Evolutionary conservation across 1,139 yeast species (phyloP).

Genomic region (Geotrichum klebahnii): DNA sequence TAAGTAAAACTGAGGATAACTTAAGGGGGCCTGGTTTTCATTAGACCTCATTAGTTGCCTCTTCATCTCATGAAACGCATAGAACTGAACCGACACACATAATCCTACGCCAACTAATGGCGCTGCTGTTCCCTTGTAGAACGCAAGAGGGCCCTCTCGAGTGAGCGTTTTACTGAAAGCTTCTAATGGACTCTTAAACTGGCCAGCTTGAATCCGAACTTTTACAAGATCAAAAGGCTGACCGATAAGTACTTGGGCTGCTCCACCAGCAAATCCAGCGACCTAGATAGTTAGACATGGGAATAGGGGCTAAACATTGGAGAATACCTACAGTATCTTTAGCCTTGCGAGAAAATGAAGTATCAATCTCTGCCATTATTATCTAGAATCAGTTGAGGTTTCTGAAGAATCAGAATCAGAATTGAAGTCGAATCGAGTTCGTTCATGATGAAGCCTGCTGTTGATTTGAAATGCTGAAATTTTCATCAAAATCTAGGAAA

Average conservation of each 20-base stretch:
- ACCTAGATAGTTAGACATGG: conserved; percentile 23
- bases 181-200: conserved; percentile 47
- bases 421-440: too few species aligned
- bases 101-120: conserved; percentile 59
- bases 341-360: conserved; percentile 51
- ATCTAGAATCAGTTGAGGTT: background rate
- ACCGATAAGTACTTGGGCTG: conserved; percentile 70
- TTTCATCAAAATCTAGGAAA: too few species aligned
- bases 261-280: conserved; percentile 49
- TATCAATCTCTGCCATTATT: conserved; percentile 38
- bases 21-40: conserved; percentile 40
- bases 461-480: too few species aligned
- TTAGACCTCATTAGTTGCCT: conserved; percentile 46
- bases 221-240: conserved; percentile 72
- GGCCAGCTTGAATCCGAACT: conserved; percentile 59
- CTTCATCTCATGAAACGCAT: conserved; percentile 73
- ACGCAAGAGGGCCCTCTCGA: conserved; percentile 62
- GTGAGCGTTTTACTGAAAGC: conserved; percentile 53
- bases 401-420: background rate
- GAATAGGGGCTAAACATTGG: conserved; percentile 2
- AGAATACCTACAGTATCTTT: conserved; percentile 49
- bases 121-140: conserved; percentile 52
- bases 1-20: conserved; percentile 62
- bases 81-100: conserved; percentile 70
- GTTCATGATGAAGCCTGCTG: too few species aligned